These are phyloP conservation scores for Diplodia intermedia DNA, from an alignment of 2,329 filamentous ascomycete species.

Conservation along the genomic window DNA sequence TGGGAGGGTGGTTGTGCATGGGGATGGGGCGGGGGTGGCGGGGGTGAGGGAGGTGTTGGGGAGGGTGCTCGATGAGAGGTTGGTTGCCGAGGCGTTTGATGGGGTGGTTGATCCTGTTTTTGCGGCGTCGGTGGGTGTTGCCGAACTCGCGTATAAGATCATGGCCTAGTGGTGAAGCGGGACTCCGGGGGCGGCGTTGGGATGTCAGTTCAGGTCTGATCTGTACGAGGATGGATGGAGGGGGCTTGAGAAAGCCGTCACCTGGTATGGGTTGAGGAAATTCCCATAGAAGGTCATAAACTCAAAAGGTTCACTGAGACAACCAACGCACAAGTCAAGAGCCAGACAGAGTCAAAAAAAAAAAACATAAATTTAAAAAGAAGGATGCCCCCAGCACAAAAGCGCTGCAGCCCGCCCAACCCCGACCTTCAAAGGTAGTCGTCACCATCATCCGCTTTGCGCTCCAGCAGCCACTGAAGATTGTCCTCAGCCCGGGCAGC, in stretches of 20 bases:
- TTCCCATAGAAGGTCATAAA: no score
- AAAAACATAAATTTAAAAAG: neutral
- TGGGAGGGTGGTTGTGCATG: neutral
- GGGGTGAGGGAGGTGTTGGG: neutral
- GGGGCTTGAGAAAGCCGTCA: neutral
- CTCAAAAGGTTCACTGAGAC: no score
- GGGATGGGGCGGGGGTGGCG: neutral
- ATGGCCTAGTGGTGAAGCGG: neutral
- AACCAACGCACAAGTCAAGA: no score
- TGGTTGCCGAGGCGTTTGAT: neutral
- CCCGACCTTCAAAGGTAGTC: no score
- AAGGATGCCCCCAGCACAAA: no score
- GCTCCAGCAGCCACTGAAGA: no score
- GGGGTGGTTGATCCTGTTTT: neutral
- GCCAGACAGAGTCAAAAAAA: no score
- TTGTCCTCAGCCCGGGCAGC: no score
- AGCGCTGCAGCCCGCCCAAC: no score
- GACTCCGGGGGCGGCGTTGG: neutral
- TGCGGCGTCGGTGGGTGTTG: neutral
- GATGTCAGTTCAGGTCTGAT: neutral
- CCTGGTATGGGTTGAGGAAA: no score
- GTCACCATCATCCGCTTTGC: no score
- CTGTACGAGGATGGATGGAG: neutral
- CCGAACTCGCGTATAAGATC: neutral
- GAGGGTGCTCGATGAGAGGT: neutral